Conservation (phyloP, 805 yeast species). For the Candida golubevii region DNA sequence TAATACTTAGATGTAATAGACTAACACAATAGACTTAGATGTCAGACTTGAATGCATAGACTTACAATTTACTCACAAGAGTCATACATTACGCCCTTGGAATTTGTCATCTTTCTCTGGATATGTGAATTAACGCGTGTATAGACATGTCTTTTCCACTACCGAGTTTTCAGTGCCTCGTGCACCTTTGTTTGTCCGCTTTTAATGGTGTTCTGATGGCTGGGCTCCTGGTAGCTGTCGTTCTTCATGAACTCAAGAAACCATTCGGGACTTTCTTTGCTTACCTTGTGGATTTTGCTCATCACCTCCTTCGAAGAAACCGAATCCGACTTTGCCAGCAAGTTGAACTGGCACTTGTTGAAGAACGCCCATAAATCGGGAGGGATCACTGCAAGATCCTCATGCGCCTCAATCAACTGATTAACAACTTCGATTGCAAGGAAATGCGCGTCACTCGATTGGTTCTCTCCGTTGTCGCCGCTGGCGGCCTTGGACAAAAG, state of each 20-base stretch:
- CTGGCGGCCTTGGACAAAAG: slow-evolving; percentile 53
- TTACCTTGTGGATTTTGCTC: slow-evolving; percentile 27
- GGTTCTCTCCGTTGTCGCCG: slow-evolving; percentile 19
- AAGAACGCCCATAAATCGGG: slow-evolving; percentile 50
- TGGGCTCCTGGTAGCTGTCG: slow-evolving; percentile 8
- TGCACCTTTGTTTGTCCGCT: slow-evolving; percentile 10
- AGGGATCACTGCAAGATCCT: slow-evolving; percentile 76
- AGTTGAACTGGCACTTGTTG: slow-evolving; percentile 40
- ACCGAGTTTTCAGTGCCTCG: not conserved
- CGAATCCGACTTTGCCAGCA: slow-evolving; percentile 15
- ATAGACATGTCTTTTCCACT: no score
- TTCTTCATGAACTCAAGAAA: slow-evolving; percentile 17
- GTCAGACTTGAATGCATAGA: no score
- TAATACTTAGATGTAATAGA: no score
- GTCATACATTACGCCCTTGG: no score
- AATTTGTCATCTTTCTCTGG: no score
- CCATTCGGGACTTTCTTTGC: slow-evolving; percentile 29
- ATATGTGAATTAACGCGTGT: no score
- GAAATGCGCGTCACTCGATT: slow-evolving; percentile 68
- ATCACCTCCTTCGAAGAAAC: slow-evolving; percentile 35
- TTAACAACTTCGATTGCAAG: slow-evolving; percentile 89
- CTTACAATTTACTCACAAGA: no score
- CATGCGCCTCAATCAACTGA: slow-evolving; percentile 74
- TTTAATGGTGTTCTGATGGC: slow-evolving; percentile 13
- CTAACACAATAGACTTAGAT: no score